Conservation (phyloP, 2,329 filamentous ascomycete species). For the Cylindrodendrum hubeiense region DNA sequence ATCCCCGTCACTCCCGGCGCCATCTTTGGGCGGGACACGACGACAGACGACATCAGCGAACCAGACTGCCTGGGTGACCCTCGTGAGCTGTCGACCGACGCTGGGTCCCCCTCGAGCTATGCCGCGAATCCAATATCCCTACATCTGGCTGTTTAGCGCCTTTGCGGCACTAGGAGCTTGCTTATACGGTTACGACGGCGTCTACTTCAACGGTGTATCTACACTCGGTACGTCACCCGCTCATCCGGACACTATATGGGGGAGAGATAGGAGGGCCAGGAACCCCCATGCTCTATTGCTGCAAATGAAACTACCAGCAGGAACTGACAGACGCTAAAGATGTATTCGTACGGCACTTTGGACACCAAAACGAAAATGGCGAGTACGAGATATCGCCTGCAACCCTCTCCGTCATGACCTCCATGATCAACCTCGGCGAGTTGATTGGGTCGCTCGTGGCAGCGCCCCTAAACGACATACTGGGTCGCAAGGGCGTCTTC, state of each 20-base stretch:
- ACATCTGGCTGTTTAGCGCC: slow-evolving; percentile 47
- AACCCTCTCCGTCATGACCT: slow-evolving; percentile 47
- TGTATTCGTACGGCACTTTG: slow-evolving; percentile 51
- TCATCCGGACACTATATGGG: neutral
- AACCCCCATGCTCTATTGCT: neutral
- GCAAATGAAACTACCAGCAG: neutral
- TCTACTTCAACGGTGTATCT: slow-evolving; percentile 52
- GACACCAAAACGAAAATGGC: slow-evolving; percentile 42
- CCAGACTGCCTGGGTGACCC: neutral
- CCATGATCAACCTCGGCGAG: slow-evolving; percentile 55
- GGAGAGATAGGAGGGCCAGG: neutral
- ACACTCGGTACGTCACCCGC: slow-evolving; percentile 42
- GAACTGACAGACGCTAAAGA: slow-evolving; percentile 31
- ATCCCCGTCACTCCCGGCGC: neutral
- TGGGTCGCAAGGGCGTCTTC: slow-evolving; percentile 50
- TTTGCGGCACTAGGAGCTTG: slow-evolving; percentile 53
- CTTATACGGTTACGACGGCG: slow-evolving; percentile 53
- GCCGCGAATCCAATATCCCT: slow-evolving; percentile 46
- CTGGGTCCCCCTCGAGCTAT: slow-evolving; percentile 13
- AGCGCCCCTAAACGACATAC: slow-evolving; percentile 52
- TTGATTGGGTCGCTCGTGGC: slow-evolving; percentile 51
- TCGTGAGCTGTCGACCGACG: neutral
- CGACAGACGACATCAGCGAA: neutral
- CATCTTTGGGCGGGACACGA: neutral
- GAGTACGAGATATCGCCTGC: slow-evolving; percentile 44